A percentile compares a stretch with the other conserved stretches of the same genome.
Conservation (phyloP, 2,329 filamentous ascomycete species). For the Sporothrix sp. region DNA sequence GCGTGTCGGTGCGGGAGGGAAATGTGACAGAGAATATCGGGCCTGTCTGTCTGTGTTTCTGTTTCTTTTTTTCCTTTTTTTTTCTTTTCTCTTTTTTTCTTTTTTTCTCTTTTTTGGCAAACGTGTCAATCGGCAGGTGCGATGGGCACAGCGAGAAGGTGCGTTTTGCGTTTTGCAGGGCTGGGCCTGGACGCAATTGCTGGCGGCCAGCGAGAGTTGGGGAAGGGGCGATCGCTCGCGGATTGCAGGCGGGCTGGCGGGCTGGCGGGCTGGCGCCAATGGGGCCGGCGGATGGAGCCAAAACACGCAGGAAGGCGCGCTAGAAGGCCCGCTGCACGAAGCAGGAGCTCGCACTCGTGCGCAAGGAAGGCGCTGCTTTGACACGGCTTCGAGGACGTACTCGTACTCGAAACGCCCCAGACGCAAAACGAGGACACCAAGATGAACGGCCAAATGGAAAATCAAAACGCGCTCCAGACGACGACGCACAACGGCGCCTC, state of each 20-base stretch:
- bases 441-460: no score
- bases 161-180: no score
- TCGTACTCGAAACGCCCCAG: no score
- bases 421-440: no score
- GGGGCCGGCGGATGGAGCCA: not conserved
- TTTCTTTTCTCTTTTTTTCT: no score
- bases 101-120: no score
- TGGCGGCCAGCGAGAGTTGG: conserved; percentile 3
- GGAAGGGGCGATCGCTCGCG: conserved; percentile 10
- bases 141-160: no score
- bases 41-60: not conserved
- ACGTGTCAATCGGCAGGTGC: no score
- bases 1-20: conserved; percentile 4
- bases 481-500: not conserved
- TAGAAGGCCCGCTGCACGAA: not conserved
- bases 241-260: conserved; percentile 5
- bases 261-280: conserved; percentile 1
- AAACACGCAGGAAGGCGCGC: not conserved
- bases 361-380: no score
- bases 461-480: no score
- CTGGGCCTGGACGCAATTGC: not conserved
- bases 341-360: no score
- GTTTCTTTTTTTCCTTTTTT: not conserved
- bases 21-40: not conserved
- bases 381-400: no score